These are phyloP conservation scores for Rhodosporidiobolus odoratus DNA, from an alignment of 768 basidiomycete species.

Conservation along the genomic window DNA sequence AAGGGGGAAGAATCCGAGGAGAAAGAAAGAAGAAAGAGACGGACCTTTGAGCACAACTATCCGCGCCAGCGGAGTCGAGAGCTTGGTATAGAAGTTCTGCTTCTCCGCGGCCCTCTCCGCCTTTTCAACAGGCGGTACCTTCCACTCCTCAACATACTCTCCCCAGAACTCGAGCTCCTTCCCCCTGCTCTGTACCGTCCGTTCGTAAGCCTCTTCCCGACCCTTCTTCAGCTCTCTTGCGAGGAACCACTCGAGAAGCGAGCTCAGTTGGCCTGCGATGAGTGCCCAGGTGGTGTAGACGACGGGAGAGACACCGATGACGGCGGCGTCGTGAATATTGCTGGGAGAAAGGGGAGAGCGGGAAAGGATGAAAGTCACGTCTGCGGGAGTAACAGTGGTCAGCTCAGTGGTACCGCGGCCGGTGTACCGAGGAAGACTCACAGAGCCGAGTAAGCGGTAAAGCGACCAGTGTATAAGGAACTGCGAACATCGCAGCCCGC, in stretches of 20 bases:
- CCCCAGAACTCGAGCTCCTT: constrained; percentile 40
- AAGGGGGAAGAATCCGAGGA: neutral
- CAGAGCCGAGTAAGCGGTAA: constrained; percentile 20
- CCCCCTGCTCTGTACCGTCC: constrained; percentile 37
- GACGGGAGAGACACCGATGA: constrained; percentile 29
- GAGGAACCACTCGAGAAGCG: constrained; percentile 37
- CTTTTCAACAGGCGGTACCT: constrained; percentile 36
- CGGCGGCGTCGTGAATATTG: constrained; percentile 26
- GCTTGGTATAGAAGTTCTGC: constrained; percentile 28
- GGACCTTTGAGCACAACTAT: constrained; percentile 33
- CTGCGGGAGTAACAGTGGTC: neutral
- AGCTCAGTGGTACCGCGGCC: neutral
- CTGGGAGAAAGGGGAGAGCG: constrained; percentile 30
- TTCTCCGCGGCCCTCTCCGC: constrained; percentile 36
- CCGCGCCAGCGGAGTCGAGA: constrained; percentile 32
- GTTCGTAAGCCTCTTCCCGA: constrained; percentile 38
- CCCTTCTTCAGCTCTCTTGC: constrained; percentile 30
- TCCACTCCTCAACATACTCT: constrained; percentile 43
- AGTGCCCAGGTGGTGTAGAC: constrained; percentile 37
- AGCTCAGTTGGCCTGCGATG: constrained; percentile 34
- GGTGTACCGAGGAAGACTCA: neutral
- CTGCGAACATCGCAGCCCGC: neutral
- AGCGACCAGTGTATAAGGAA: constrained; percentile 14
- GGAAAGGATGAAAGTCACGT: constrained; percentile 34
- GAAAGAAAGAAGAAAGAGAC: neutral